Conservation (phyloP, 345 rosid genomes). For the Brassica cretica region DNA sequence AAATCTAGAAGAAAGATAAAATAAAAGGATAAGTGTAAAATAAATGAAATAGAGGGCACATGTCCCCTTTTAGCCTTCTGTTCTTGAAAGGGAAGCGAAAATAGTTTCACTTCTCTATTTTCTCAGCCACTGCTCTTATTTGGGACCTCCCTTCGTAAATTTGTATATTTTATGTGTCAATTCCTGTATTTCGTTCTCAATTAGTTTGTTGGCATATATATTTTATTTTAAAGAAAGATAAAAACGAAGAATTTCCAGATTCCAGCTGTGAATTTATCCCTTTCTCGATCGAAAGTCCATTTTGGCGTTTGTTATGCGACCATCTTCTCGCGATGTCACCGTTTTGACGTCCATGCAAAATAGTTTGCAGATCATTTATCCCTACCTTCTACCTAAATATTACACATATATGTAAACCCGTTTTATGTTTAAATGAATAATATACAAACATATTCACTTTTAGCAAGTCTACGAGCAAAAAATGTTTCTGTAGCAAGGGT, state of each 20-base stretch:
- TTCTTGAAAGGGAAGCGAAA: constrained; percentile 42
- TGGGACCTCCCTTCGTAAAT: constrained; percentile 28
- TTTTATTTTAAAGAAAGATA: neutral
- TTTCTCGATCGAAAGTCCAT: constrained; percentile 40
- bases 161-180: constrained; percentile 4
- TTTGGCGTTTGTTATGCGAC: constrained; percentile 40
- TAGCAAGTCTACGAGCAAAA: neutral
- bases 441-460: neutral
- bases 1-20: constrained; percentile 4
- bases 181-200: constrained; percentile 9
- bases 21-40: constrained; percentile 24
- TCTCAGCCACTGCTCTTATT: constrained; percentile 32
- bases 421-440: neutral
- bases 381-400: constrained; percentile 1
- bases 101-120: constrained; percentile 29
- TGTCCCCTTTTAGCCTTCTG: constrained; percentile 44
- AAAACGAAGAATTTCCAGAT: neutral
- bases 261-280: constrained; percentile 41
- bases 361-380: constrained; percentile 32
- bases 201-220: constrained; percentile 7
- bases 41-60: constrained; percentile 42
- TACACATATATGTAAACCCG: neutral
- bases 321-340: constrained; percentile 42
- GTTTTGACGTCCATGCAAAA: constrained; percentile 44
- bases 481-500: neutral